A percentile compares a stretch with the other conserved stretches of the same genome.
These are phyloP conservation scores for Aspergillus saccharolyticus DNA, from an alignment of 495 filamentous ascomycete species.

Conservation along the genomic window DNA sequence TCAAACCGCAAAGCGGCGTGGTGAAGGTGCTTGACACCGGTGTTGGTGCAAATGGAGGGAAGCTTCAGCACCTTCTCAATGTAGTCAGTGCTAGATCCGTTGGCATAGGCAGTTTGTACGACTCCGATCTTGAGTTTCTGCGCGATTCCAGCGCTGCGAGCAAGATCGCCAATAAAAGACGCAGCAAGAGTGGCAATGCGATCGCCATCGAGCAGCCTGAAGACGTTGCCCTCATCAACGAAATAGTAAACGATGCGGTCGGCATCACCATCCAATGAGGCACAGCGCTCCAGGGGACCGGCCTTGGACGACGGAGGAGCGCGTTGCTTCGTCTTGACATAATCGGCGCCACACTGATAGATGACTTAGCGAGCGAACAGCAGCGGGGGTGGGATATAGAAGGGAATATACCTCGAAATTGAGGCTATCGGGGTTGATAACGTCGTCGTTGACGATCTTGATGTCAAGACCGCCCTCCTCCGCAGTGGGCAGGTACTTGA, in stretches of 20 bases:
- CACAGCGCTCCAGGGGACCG: conserved; percentile 69
- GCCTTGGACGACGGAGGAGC: conserved; percentile 80
- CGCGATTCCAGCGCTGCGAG: conserved; percentile 69
- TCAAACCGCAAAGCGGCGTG: conserved; percentile 89
- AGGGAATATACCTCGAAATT: conserved; percentile 66
- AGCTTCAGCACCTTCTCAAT: conserved; percentile 82
- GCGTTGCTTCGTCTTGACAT: conserved; percentile 92
- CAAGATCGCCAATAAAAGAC: conserved; percentile 87
- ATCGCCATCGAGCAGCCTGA: conserved; percentile 91
- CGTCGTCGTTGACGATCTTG: conserved; percentile 85
- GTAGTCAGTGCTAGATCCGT: conserved; percentile 90
- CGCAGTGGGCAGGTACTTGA: conserved; percentile 70
- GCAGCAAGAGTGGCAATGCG: conserved; percentile 94
- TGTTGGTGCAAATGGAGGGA: conserved; percentile 86
- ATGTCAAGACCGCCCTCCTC: conserved; percentile 66
- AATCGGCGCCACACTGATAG: conserved; percentile 85
- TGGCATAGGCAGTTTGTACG: conserved; percentile 96
- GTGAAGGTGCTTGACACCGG: conserved; percentile 95
- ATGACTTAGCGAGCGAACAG: conserved; percentile 14
- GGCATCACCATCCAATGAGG: conserved; percentile 90
- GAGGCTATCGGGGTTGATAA: conserved; percentile 78
- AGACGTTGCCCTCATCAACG: conserved; percentile 69
- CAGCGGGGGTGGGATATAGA: neutral
- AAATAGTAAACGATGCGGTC: conserved; percentile 97
- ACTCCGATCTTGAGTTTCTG: conserved; percentile 83